Base-by-base conservation (phyloP, 1,284 basidiomycete species). In the Trichosporon sp. region DNA sequence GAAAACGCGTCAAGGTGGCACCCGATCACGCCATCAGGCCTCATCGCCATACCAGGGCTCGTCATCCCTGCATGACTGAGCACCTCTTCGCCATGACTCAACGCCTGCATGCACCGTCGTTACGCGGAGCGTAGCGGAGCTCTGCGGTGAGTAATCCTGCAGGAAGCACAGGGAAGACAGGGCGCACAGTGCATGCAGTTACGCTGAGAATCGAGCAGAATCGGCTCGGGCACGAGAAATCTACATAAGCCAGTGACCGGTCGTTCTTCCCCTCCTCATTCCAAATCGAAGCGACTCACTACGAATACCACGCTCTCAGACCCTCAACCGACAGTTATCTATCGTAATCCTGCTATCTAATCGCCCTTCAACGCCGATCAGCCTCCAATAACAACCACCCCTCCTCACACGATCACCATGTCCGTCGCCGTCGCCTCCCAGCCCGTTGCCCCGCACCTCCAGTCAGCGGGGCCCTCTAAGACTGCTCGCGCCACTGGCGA, bases 21-120 rank as follows among this genome's bases (percentile, higher is more conserved):
- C 56, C 56, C 29, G 56, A 60, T 60, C 56, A 60, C 56, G 56
- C 56, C 56, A 60, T 60, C 56, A 60, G 56, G 56, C 56, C 56
- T 60, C 56, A 60, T 60, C 56, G 56, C 29, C 6, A 29, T 18
- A 5, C 6, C 56, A n/a, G 13, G 47, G 27, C 56, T 60, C 56
- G 56, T 60, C 56, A 60, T 60, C 18, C 9, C 56, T 15, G 29
- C 56, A 60, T 29, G 29, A 60, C 56, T 60, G 56, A 60, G 56
- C 56, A 60, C 56, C 27, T 60, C 56, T 60, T 60, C 27, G 18
- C 27, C 32, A 60, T 60, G 56, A 60, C 31, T 60, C 56, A 60
- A n/a, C 29, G n/a, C n/a, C 31, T 60, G 56, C 56, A 60, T 60
- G n/a, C 27, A n/a, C 27, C 56, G 27, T 32, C 6, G 13, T 13